phyloP scores from a whole-genome alignment of 2,329 filamentous ascomycete species.

The Rosellinia necatrix region DNA sequence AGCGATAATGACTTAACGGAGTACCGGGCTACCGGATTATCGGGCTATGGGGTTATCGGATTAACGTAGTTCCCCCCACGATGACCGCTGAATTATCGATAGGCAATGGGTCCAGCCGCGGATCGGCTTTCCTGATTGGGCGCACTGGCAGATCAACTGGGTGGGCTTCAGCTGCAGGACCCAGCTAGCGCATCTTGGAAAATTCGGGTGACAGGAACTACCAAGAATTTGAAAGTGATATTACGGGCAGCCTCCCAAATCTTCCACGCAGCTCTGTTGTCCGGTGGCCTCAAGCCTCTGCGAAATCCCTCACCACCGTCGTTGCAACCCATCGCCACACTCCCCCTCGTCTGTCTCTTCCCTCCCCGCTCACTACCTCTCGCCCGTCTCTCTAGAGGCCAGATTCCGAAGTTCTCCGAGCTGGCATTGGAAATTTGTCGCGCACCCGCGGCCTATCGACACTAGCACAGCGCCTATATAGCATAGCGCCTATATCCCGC shows the following conservation, averaged over 20 bases:
- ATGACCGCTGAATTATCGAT: slow-evolving; percentile 3
- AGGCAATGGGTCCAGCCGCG: slow-evolving; percentile 16
- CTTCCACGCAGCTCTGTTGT: slow-evolving; percentile 10
- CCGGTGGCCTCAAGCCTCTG: slow-evolving; percentile 15
- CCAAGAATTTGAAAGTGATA: slow-evolving; percentile 23
- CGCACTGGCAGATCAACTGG: background rate
- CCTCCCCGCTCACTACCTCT: slow-evolving; percentile 15
- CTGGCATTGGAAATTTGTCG: slow-evolving; percentile 2
- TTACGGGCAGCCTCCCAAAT: slow-evolving; percentile 7
- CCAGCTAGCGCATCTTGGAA: slow-evolving; percentile 21
- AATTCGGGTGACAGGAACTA: slow-evolving; percentile 24
- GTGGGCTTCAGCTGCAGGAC: slow-evolving; percentile 18
- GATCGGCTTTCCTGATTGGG: slow-evolving; percentile 19
- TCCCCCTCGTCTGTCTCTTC: slow-evolving; percentile 18
- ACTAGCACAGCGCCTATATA: slow-evolving; percentile 14
- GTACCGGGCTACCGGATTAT: too few relatives aligned
- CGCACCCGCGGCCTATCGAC: slow-evolving; percentile 6
- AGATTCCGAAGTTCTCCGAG: slow-evolving; percentile 31
- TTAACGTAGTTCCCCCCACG: slow-evolving; percentile 11
- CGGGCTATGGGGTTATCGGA: slow-evolving; percentile 6
- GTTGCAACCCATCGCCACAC: slow-evolving; percentile 1
- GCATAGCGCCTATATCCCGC: too few relatives aligned
- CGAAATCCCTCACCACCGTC: slow-evolving; percentile 25
- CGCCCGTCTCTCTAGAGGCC: slow-evolving; percentile 11
- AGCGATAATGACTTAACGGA: slow-evolving; percentile 2